Base-by-base conservation (phyloP, 371 early-diverging fungal species). In the Globomyces sp. region DNA sequence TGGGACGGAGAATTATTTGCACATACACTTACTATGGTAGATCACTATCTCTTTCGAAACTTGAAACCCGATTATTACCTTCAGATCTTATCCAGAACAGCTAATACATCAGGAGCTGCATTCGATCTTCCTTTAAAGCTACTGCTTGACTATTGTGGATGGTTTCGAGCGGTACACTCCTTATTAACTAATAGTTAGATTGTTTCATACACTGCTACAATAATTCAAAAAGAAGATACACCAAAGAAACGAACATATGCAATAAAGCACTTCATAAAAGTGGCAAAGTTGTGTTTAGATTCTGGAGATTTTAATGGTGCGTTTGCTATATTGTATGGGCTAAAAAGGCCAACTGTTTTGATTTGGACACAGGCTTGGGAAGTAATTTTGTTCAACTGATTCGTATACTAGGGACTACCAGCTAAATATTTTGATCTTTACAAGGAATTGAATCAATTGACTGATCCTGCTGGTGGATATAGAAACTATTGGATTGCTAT, bases 1-100 rank as follows among this genome's bases (percentile, higher is more conserved):
- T 75, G 74, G 78, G 78, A 80, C 34, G 68, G 74, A 3, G 73
- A 74, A 9, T 71, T 69, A 3, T 78, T 82, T 59, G 78, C 80
- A 1, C 74, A 74, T 11, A 73, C 78, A 40, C 70, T 82, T 10
- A 80, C 80, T 2, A 58, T 74, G 61, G 71, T 82, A 41, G 80
- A 79, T 53, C 77, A 77, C 44, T 71, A 78, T 59, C 67, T 68
- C 24, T 80, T 80, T 61, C 68, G 76, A 24, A 80, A 82, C 62
- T 68, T 82, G 24, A 73, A 73, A 8, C 82, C 82, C 4, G 80
- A 79, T 63, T 53, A 74, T 5, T 82, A 80, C 48, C 64, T 82
- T 8, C 74, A 73, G 44, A 51, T 80, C 1, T 64, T 82, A n/a
- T 67, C 75, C n/a, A 24, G 46, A 47, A 72, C 76, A 10, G 74